Base-by-base conservation (phyloP, 2,329 filamentous ascomycete species). In the Colletotrichum camelliae region DNA sequence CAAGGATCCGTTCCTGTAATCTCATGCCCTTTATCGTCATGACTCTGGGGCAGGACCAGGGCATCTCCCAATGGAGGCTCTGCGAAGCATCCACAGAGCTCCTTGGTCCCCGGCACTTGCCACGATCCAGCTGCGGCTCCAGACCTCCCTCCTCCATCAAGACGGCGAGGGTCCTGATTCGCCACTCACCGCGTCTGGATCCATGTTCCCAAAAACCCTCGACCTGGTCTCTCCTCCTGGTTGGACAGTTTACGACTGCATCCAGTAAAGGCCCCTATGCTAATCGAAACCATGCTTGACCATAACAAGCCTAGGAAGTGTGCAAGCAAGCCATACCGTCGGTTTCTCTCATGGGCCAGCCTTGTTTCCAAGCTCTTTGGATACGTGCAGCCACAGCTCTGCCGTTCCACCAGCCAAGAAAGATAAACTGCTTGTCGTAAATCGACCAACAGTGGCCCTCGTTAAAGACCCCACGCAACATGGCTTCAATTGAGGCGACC, bases 201-300 rank as follows among this genome's bases (percentile, higher is more conserved):
- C 64, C 57, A 74, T 66, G 13, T 35, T 39, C 62, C 35, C 15
- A 24, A 48, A n/a, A 52, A 37, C 67, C 69, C 61, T 67, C 69
- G 24, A 15, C 62, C 55, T 61, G 10, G 29, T 48, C 31, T 48
- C 58, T 74, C 58, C 70, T 72, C 80, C 82, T 86, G 85, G 85
- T 87, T 86, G 85, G 85, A 85, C 81, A 74, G 75, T 81, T 84
- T 87, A 87, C 85, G 85, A 84, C 72, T 15, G 27, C 60, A 29
- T 35, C 66, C 52, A 62, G 39, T 12, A 13, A 4, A 61, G 37
- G 21, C 52, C 31, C 43, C 67, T 70, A 67, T 37, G 57, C 64
- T 55, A 61, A 75, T 52, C 74, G 55, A 55, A 65, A 65, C 55
- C 57, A 52, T 68, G 48, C 70, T 64, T 69, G 70, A 60, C 64